Evolutionary conservation across 2,329 filamentous ascomycete species (phyloP).

Genomic region (Lojkania enalia): DNA sequence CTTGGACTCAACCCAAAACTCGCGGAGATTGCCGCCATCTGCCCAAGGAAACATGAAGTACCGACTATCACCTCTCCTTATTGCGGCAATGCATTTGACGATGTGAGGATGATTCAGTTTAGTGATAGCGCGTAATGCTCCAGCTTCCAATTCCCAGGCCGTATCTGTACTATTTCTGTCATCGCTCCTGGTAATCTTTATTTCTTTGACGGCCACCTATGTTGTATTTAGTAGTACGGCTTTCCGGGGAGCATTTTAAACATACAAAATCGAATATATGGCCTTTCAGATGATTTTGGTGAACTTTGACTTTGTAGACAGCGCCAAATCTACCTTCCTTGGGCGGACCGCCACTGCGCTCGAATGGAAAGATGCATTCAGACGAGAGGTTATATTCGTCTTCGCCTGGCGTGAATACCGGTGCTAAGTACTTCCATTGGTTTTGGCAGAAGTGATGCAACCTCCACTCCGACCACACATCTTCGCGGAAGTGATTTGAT

Average conservation of each 20-base stretch:
- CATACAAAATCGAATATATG: slow-evolving; percentile 7
- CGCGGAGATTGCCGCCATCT: slow-evolving; percentile 16
- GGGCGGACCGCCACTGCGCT: neutral
- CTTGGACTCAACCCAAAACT: slow-evolving; percentile 15
- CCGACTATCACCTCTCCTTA: slow-evolving; percentile 14
- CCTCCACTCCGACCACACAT: slow-evolving; percentile 7
- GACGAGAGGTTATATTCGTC: slow-evolving; percentile 12
- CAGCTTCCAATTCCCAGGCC: slow-evolving; percentile 18
- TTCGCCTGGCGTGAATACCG: slow-evolving; percentile 7
- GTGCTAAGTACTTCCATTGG: slow-evolving; percentile 21
- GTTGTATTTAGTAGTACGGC: neutral
- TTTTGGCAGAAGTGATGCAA: slow-evolving; percentile 11
- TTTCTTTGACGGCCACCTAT: slow-evolving; percentile 20
- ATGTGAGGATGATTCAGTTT: slow-evolving; percentile 20
- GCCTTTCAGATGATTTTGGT: slow-evolving; percentile 12
- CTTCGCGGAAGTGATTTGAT: too few relatives aligned
- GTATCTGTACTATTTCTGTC: slow-evolving; percentile 5
- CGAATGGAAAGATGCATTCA: slow-evolving; percentile 19
- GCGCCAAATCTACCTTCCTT: slow-evolving; percentile 14
- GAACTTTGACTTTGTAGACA: slow-evolving; percentile 11
- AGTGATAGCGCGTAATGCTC: slow-evolving; percentile 14
- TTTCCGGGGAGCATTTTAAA: neutral
- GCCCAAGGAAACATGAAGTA: slow-evolving; percentile 31
- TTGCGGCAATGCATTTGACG: slow-evolving; percentile 16
- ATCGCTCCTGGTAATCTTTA: slow-evolving; percentile 1